Evolutionary conservation across 2,329 filamentous ascomycete genomes (phyloP), one percentile per base, ranked within the genome.

Genomic region (Apiospora marii): DNA sequence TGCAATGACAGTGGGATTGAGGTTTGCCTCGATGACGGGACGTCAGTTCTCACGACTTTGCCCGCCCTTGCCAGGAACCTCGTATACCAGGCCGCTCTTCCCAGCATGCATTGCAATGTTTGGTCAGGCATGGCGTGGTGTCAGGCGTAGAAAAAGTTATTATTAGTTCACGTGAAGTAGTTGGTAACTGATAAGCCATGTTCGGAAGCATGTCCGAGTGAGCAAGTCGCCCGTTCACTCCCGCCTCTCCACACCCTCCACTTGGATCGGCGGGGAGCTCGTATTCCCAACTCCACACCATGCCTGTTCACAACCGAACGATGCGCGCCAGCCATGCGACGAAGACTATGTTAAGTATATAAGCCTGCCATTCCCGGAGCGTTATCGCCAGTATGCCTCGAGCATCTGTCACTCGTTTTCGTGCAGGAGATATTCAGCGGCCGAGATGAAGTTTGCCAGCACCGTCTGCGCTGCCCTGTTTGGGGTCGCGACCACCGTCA

Each of bases 201-300:
- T 12, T 58, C 53, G 12, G 3, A 14, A 16, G 53, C 27, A 12
- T 37, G 30, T 30, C 53, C 16, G 16, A 22, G 27, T 4, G 34
- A 61, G 30, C 30, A 12, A 37, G 34, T 61, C 22, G 53, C 7
- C 27, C 14, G 53, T 61, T 37, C 53, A 37, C 34, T 27, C 53
- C 53, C 53, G 53, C 5, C 30, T 61, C 53, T 61, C 53, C 53
- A 61, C 53, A 61, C 22, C 58, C 22, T 64, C 58, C 58, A 41
- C 58, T 37, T 64, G 58, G 58, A 64, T 64, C 58, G 58, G 58
- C 30, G 34, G 34, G 58, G 58, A 64, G 8, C 34, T 64, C 58
- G 30, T 64, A 64, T 64, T 64, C 58, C 58, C 30, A 61, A 61
- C 53, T 19, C 53, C 53, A 61, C 53, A 34, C 53, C 16, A 61